Evolutionary conservation across 2,329 filamentous ascomycete species (phyloP), one percentile per base, ranked within the genome.

Genomic region (Cladophialophora bantiana): DNA sequence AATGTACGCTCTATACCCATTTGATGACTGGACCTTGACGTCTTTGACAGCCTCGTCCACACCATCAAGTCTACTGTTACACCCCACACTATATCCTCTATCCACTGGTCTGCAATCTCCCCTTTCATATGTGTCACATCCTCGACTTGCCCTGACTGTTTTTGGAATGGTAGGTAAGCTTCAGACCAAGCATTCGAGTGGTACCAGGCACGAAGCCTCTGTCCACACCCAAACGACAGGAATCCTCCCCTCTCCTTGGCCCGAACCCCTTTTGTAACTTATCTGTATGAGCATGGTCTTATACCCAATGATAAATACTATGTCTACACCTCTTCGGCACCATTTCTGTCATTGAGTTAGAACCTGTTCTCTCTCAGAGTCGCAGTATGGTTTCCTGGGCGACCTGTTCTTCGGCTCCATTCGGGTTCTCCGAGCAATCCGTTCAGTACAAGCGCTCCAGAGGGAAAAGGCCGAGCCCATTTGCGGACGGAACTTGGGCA

Each of bases 301-400:
- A 7, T 32, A 18, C 38, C 63, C 60, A 68, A 66, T 64, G 48
- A 61, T 45, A 54, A 48, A 45, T 52, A 40, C 40, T 20, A 59
- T 38, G 42, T 62, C 34, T 45, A 66, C 63, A 68, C 59, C 67
- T 66, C 45, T 66, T 68, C 59, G 54, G 34, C 10, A 54, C 31
- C 20, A 10, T 54, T 65, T 60, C 45, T 64, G 66, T 63, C 62
- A 66, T 59, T n/a, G 34, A 40, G 15, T 6, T 10, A 40, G 26
- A 40, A 42, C 40, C 48, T 48, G 38, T 35, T 64, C 65, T 40
- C 15, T 50, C 26, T 32, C 36, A 13, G 40, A 15, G 7, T 15
- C 18, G 20, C 6, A 56, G 34, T 32, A 45, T 53, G 26, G 18
- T 62, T 34, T 42, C 40, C 57, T 57, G 20, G 53, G 38, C 53